Conservation (phyloP, 2,329 filamentous ascomycete species). For the Rutstroemia sp. region DNA sequence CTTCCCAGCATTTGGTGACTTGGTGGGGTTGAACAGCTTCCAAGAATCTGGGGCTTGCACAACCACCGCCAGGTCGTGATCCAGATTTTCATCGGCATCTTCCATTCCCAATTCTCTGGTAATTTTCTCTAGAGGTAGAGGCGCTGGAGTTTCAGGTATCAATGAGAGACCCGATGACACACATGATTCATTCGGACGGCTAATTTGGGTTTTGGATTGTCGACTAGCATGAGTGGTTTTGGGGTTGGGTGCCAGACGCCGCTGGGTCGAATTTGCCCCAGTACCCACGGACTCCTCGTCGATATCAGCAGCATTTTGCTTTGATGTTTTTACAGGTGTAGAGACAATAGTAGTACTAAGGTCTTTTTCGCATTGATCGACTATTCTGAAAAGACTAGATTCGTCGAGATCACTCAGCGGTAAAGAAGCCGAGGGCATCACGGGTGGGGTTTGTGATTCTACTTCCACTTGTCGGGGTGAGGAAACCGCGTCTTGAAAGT, state of each 20-base stretch:
- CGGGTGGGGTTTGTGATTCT: neutral
- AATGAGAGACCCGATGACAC: slow-evolving; percentile 18
- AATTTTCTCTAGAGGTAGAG: neutral
- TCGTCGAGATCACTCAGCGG: slow-evolving; percentile 24
- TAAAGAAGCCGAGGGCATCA: slow-evolving; percentile 8
- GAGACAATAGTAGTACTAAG: neutral
- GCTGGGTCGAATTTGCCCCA: neutral
- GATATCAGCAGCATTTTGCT: neutral
- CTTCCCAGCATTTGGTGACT: neutral
- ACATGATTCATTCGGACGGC: neutral
- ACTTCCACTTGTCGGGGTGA: slow-evolving; percentile 14
- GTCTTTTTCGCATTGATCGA: slow-evolving; percentile 17
- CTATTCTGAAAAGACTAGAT: slow-evolving; percentile 23
- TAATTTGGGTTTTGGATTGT: neutral
- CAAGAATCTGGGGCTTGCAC: slow-evolving; percentile 15
- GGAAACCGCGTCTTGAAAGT: slow-evolving; percentile 24
- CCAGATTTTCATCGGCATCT: slow-evolving; percentile 12
- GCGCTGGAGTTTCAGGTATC: slow-evolving; percentile 25
- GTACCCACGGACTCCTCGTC: neutral
- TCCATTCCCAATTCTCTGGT: too few relatives aligned
- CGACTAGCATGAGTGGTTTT: neutral
- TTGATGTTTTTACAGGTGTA: neutral
- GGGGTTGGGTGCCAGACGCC: neutral
- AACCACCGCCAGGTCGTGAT: slow-evolving; percentile 17
- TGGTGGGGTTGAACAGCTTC: neutral